Evolutionary conservation across 352 stramenopile genomes (phyloP), one percentile per base, ranked within the genome.

Genomic region (Detonula confervacea): DNA sequence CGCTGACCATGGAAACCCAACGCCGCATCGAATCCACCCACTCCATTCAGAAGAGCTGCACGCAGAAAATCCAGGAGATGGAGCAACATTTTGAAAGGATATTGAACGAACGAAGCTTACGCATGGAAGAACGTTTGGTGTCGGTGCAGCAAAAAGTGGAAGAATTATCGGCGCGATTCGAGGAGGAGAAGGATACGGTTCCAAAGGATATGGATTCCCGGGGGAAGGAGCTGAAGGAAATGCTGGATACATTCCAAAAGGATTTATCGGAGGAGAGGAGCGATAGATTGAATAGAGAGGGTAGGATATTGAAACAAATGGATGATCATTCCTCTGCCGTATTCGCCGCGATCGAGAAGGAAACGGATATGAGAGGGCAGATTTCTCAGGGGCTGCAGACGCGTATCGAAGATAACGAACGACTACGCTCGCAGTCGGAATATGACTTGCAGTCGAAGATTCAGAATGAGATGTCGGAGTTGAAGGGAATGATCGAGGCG

Each of bases 21-120:
- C 95, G 96, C 76, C 94, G 96, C n/a, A 90, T 98, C 24, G 95
- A 98, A 83, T 97, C 97, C 84, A 97, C 96, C 77, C 96, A 97
- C 70, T 95, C 91, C 62, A 80, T 98, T 20, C 92, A 98, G 73
- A 93, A 94, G 55, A 94, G 95, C 55, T 97, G 95, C 69, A 94
- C 95, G 55, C 90, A 96, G 78, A 93, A 96, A 76, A 94, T 98
- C 14, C 77, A 89, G 2, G 70, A 92, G 35, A 96, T 98, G 92
- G 95, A 95, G 47, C 49, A 83, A 47, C 84, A 85, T 5, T 96
- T 98, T 27, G 87, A 96, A 64, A 52, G 84, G 24, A 77, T 97
- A 69, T 83, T 98, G 4, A 59, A 91, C 14, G 85, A 95, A 52
- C 87, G 95, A 14, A 95, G 95, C 25, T 89, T 92, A 9, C 88